Base-by-base conservation (phyloP, 208 protist species). In the Wallacemonas sp. region DNA sequence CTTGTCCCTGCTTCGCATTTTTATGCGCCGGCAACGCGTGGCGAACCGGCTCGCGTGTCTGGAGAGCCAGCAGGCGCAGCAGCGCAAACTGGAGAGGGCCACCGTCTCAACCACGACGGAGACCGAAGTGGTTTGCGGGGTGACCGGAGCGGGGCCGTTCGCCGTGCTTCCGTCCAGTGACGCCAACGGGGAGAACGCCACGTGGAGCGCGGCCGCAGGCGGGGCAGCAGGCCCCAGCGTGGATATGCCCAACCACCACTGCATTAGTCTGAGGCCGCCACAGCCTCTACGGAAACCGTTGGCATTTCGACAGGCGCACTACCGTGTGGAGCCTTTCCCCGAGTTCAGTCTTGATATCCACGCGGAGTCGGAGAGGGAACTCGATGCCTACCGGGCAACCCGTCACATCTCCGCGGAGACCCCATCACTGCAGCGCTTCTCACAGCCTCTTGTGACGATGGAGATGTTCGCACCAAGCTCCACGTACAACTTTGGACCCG, bases 341-440 rank as follows among this genome's bases (percentile, higher is more conserved):
- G 81, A 87, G 44, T 87, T 87, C 61, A 25, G 66, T 18, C 29
- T 87, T 61, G 54, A 78, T 57, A 29, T 82, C 0, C 57, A 39
- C 18, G 71, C 52, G 38, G 57, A 70, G 33, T 61, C 64, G 10
- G 66, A 28, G 23, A 61, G 64, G 20, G 74, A 80, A 33, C 62
- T 77, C 31, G 67, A 61, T 29, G 25, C 54, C 1, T 74, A 71
- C 26, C 65, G 39, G 12, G 52, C 63, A 22, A 1, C 8, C n/a
- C 65, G 55, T 28, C 28, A 59, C 12, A 70, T n/a, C 23, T 57
- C 61, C 10, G 20, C 67, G n/a, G 29, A 28, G 31, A 64, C 59
- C 12, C 61, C 76, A 18, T 75, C 50, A 3, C 48, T 81, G 42
- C 59, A 63, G 23, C 72, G 81, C 54, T 85, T 85, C 66, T 38